Evolutionary conservation across 2,329 filamentous ascomycete species (phyloP).

Genomic region (Zymoseptoria passerinii): DNA sequence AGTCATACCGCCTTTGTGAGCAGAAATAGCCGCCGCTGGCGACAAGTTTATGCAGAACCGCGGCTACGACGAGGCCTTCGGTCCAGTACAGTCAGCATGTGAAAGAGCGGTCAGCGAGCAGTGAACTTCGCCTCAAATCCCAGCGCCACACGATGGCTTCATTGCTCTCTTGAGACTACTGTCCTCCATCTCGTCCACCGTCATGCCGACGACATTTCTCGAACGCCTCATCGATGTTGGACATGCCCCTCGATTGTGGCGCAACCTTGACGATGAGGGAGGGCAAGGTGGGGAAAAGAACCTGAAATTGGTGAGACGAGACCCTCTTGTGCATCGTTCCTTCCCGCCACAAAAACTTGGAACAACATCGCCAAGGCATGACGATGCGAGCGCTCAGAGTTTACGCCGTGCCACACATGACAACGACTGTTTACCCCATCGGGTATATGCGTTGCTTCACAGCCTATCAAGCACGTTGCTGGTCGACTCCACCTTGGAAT

Average conservation of each 20-base stretch:
- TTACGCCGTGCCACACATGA: not conserved
- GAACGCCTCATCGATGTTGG: not conserved
- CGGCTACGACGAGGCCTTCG: not conserved
- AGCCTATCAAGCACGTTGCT: not conserved
- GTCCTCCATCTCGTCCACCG: not conserved
- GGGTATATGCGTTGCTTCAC: not conserved
- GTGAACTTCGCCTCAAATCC: not conserved
- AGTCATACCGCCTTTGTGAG: no score
- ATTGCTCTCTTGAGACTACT: no score
- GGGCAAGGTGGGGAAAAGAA: not conserved
- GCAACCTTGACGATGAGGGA: not conserved
- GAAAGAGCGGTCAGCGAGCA: not conserved
- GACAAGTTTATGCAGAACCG: not conserved
- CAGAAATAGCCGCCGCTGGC: no score
- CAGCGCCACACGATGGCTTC: not conserved
- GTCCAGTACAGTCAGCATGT: not conserved
- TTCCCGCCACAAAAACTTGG: not conserved
- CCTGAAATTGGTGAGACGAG: not conserved
- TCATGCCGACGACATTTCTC: not conserved
- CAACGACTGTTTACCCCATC: not conserved
- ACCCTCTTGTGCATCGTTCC: not conserved
- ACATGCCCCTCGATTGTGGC: not conserved
- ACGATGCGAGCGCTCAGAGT: not conserved
- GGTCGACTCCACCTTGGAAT: no score
- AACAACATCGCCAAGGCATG: not conserved